Percentiles rank a stretch among this genome's conserved stretches.
Evolutionary conservation across 441 rosid species (phyloP).

Genomic region (Euphorbia schlechtendalii): DNA sequence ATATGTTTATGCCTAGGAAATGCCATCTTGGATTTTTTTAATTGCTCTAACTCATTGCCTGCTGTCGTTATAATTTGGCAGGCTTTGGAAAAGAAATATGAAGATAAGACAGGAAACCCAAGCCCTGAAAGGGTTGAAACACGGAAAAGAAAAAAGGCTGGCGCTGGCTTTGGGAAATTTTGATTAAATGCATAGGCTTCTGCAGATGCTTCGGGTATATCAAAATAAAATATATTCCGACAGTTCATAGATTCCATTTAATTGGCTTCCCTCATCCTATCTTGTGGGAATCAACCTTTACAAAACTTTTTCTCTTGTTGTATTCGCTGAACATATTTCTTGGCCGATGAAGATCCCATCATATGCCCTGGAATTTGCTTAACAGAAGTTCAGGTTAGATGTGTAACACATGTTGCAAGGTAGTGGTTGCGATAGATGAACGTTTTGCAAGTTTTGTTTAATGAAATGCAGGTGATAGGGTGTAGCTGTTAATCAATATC

Average conservation of each 20-base stretch:
- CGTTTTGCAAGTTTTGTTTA: neutral
- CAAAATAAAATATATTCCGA: neutral
- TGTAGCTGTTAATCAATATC: neutral
- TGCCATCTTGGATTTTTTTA: neutral
- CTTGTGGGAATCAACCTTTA: neutral
- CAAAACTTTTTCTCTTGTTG: neutral
- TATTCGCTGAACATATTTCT: neutral
- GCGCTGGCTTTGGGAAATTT: conserved; percentile 81
- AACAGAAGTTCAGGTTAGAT: conserved; percentile 9
- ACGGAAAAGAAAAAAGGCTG: conserved; percentile 45
- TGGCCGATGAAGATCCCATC: neutral
- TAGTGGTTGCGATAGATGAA: neutral
- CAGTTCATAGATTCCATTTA: neutral
- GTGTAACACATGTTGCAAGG: neutral
- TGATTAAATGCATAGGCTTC: conserved; percentile 24
- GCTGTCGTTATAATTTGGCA: conserved; percentile 18
- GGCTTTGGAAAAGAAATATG: conserved; percentile 80
- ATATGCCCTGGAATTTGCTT: conserved; percentile 3
- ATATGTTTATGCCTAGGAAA: neutral
- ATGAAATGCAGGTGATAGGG: neutral
- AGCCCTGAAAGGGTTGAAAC: conserved; percentile 74
- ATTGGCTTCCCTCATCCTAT: neutral
- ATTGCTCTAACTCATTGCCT: conserved; percentile 4
- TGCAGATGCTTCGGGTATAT: conserved; percentile 11
- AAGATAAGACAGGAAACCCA: conserved; percentile 63